These are phyloP conservation scores for Ascochyta fabae DNA, from an alignment of 2,329 filamentous ascomycete genomes.

Conservation along the genomic window DNA sequence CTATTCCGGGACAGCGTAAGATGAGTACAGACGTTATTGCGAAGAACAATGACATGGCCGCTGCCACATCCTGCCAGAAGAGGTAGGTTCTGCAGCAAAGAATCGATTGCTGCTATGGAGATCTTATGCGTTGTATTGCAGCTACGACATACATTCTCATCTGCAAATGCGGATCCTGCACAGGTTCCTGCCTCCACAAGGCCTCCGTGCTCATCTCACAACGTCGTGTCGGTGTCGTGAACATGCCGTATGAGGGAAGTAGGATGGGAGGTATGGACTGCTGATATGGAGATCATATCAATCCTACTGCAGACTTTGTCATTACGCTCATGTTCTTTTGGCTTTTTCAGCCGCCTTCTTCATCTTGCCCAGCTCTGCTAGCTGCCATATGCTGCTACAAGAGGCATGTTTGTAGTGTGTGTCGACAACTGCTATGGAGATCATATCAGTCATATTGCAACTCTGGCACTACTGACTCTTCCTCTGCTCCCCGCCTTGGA, in stretches of 20 bases:
- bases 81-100: constrained; percentile 8
- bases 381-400: background rate
- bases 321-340: background rate
- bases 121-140: constrained; percentile 15
- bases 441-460: background rate
- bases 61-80: constrained; percentile 4
- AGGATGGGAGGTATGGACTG: background rate
- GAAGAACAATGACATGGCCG: constrained; percentile 5
- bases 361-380: background rate
- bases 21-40: constrained; percentile 17
- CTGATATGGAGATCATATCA: constrained; percentile 17
- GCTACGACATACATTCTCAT: constrained; percentile 3
- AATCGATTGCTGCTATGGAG: constrained; percentile 13
- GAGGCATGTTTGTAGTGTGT: background rate
- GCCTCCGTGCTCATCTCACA: constrained; percentile 12
- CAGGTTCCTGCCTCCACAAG: constrained; percentile 6
- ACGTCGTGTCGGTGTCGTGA: background rate
- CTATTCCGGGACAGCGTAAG: constrained; percentile 13
- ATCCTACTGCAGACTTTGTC: constrained; percentile 3
- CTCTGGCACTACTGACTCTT: too few relatives aligned
- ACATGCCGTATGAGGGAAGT: constrained; percentile 11
- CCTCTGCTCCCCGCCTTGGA: too few relatives aligned
- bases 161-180: background rate
- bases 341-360: background rate
- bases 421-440: background rate